Evolutionary conservation across 1,284 basidiomycete species (phyloP).

Genomic region (Ustilago xerochloae): DNA sequence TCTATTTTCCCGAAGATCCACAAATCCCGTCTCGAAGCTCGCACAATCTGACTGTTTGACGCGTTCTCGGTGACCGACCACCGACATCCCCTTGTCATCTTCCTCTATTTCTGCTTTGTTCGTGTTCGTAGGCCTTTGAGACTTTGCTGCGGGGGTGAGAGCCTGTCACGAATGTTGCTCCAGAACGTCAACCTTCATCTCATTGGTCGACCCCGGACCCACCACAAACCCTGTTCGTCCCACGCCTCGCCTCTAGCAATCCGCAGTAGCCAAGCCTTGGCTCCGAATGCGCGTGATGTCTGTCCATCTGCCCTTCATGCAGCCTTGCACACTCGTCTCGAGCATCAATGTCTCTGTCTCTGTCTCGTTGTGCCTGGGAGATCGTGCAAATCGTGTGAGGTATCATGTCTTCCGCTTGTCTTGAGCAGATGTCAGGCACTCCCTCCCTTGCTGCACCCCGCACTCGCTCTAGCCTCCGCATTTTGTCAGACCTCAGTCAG

Average conservation of each 20-base stretch:
- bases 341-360: neutral
- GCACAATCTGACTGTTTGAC: slow-evolving; percentile 5
- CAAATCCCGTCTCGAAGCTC: neutral
- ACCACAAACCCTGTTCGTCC: slow-evolving; percentile 6
- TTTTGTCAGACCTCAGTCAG: too few species aligned
- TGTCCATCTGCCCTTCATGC: neutral
- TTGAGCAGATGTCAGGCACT: neutral
- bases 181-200: slow-evolving; percentile 17
- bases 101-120: neutral
- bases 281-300: neutral
- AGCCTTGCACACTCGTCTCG: slow-evolving; percentile 2
- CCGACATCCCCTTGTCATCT: neutral
- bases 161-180: neutral
- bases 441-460: slow-evolving; percentile 17
- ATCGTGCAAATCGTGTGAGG: neutral
- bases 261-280: neutral
- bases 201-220: slow-evolving; percentile 41
- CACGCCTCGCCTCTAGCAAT: neutral
- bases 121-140: neutral
- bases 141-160: neutral
- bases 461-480: slow-evolving; percentile 3
- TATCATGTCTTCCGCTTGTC: neutral
- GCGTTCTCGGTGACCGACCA: slow-evolving; percentile 4
- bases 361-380: neutral
- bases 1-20: neutral